Evolutionary conservation across 176 grass and related monocot species (phyloP), one percentile per base, ranked within the genome.

Genomic region (Ensete ventricosum): DNA sequence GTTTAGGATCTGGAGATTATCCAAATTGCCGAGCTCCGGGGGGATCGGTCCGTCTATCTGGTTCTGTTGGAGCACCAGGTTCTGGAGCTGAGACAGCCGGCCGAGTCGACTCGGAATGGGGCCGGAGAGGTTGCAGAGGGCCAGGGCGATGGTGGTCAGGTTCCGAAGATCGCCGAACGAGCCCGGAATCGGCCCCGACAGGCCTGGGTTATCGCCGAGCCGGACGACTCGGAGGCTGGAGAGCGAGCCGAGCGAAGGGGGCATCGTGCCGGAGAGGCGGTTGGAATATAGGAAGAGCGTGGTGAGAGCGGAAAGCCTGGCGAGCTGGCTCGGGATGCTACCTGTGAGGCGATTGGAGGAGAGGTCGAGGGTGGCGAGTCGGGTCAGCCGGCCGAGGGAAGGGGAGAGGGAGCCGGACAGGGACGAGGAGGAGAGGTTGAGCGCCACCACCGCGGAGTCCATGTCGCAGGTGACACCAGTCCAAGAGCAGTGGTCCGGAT

Each of bases 101-200:
- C 81, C 80, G 13, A 96, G 81, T 19, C 48, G 66, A 25, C 14
- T 29, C 8, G 92, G 92, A 67, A 96, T 86, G 2, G 62, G 3
- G 8, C 92, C 84, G 34, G 89, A 84, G 76, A 96, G 87, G 77
- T 96, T 96, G 84, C 89, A 96, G 17, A 83, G 85, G 19, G 93
- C 87, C 22, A 88, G 76, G 65, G 76, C 89, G 48, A 96, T 55
- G 27, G 89, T 62, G 27, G 83, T 90, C 76, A 96, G 90, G 77
- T 88, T 92, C 12, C 13, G 57, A 16, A 92, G 82, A 21, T 17
- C 9, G 1, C 83, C 87, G 0, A 96, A 77, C 52, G 71, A 77
- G 82, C 24, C 79, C 3, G 93, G 93, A 76, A 96, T 77, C 14
- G 73, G 23, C 10, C 87, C 93, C 5, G 85, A 83, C 4, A 96